These are phyloP conservation scores for Botrytis tulipae DNA, from an alignment of 2,329 filamentous ascomycete genomes.

Conservation along the genomic window DNA sequence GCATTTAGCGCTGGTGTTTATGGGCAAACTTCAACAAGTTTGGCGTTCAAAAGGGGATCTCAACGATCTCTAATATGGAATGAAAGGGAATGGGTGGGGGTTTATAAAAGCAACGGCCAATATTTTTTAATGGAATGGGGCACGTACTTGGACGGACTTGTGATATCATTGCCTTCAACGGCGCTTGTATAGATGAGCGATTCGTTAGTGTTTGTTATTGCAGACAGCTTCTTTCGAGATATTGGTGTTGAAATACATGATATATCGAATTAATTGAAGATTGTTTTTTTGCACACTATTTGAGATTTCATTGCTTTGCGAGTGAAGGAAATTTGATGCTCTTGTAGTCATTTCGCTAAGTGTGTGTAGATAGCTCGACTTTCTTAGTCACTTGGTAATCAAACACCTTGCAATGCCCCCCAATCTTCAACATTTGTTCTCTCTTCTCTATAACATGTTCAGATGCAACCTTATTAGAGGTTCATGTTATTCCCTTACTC, in stretches of 20 bases:
- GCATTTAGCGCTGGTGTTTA: constrained; percentile 39
- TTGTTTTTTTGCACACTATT: not conserved
- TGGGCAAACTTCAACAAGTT: constrained; percentile 40
- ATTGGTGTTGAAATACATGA: not conserved
- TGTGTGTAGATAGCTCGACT: not conserved
- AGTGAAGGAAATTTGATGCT: not conserved
- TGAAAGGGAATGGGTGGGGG: constrained; percentile 11
- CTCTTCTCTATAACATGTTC: not conserved
- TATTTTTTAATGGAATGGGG: constrained; percentile 12
- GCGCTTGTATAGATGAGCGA: constrained; percentile 20
- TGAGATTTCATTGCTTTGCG: not conserved
- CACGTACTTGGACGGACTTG: constrained; percentile 11
- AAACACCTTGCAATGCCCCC: not conserved
- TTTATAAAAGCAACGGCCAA: constrained; percentile 14
- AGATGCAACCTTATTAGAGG: not conserved
- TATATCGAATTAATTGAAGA: constrained; percentile 5
- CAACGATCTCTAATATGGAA: constrained; percentile 31
- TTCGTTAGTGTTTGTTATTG: not conserved
- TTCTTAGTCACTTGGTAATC: not conserved
- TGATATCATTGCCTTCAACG: constrained; percentile 22
- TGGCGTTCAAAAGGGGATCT: constrained; percentile 37
- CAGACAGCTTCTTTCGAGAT: not conserved
- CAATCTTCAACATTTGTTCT: not conserved
- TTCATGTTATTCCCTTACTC: not conserved
- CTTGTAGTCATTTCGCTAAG: not conserved